Percentiles rank a stretch among this genome's conserved stretches.
Conservation (phyloP, 371 early-diverging fungal species). For the Mortierella sp. region DNA sequence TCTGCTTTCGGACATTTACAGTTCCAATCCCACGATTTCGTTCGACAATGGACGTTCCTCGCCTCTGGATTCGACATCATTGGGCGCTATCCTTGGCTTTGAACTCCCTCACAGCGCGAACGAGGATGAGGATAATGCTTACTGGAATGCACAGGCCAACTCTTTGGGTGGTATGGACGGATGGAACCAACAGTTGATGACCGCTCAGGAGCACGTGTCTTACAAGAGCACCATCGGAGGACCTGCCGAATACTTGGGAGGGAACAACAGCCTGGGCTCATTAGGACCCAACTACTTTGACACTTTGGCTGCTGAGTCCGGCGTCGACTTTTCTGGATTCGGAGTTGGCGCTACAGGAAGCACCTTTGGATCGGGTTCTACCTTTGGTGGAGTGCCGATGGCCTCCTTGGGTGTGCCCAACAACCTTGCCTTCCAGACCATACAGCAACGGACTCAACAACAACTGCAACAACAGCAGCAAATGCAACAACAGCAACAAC, state of each 20-base stretch:
- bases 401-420: slow-evolving; percentile 24
- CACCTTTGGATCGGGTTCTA: slow-evolving; percentile 16
- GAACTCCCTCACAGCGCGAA: slow-evolving; percentile 51
- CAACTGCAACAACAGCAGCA: slow-evolving; percentile 28
- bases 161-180: slow-evolving; percentile 58
- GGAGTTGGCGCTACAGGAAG: slow-evolving; percentile 54
- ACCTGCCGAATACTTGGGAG: slow-evolving; percentile 46
- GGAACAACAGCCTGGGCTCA: slow-evolving; percentile 53
- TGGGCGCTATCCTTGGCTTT: slow-evolving; percentile 53
- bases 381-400: slow-evolving; percentile 27
- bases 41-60: slow-evolving; percentile 52
- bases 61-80: slow-evolving; percentile 49
- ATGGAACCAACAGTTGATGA: slow-evolving; percentile 58
- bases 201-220: slow-evolving; percentile 54
- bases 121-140: slow-evolving; percentile 53
- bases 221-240: slow-evolving; percentile 53
- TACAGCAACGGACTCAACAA: slow-evolving; percentile 44
- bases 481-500: slow-evolving; percentile 14
- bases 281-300: slow-evolving; percentile 50
- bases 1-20: slow-evolving; percentile 47
- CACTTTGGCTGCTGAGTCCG: slow-evolving; percentile 25
- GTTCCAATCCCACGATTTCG: slow-evolving; percentile 50
- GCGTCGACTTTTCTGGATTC: slow-evolving; percentile 57
- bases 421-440: slow-evolving; percentile 41
- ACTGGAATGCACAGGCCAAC: slow-evolving; percentile 58